phyloP scores from a whole-genome alignment of 257 asterid genomes.

The Ajuga chamaepitys region DNA sequence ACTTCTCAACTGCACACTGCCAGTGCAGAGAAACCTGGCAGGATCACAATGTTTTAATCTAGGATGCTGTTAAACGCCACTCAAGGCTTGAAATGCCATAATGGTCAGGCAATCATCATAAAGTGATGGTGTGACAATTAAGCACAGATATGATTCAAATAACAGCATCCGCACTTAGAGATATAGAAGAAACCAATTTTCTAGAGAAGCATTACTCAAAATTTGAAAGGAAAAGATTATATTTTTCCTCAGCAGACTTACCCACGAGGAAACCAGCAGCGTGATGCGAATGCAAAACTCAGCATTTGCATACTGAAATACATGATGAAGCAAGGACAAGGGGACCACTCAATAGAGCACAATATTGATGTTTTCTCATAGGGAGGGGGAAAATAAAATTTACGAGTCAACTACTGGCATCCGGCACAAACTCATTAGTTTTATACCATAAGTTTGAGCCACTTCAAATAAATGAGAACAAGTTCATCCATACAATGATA shows the following conservation, averaged over 20 bases:
- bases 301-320: neutral
- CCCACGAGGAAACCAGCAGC: neutral
- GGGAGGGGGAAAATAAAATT: neutral
- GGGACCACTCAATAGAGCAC: neutral
- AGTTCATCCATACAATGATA: neutral
- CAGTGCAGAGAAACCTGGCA: constrained; percentile 99
- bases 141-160: constrained; percentile 3
- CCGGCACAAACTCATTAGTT: neutral
- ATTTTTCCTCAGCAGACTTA: neutral
- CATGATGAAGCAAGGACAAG: neutral
- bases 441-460: neutral
- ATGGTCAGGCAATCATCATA: constrained; percentile 21
- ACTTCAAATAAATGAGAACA: neutral
- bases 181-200: neutral
- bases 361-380: neutral
- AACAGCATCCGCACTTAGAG: constrained; percentile 52
- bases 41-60: constrained; percentile 52
- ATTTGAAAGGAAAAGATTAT: neutral
- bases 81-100: constrained; percentile 36
- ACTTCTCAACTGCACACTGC: constrained; percentile 99
- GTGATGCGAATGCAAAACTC: neutral
- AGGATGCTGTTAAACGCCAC: constrained; percentile 67
- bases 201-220: neutral
- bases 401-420: neutral
- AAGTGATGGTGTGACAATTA: constrained; percentile 27